These are phyloP conservation scores for Coemansia sp. DNA, from an alignment of 192 early-diverging fungal species.

Conservation along the genomic window DNA sequence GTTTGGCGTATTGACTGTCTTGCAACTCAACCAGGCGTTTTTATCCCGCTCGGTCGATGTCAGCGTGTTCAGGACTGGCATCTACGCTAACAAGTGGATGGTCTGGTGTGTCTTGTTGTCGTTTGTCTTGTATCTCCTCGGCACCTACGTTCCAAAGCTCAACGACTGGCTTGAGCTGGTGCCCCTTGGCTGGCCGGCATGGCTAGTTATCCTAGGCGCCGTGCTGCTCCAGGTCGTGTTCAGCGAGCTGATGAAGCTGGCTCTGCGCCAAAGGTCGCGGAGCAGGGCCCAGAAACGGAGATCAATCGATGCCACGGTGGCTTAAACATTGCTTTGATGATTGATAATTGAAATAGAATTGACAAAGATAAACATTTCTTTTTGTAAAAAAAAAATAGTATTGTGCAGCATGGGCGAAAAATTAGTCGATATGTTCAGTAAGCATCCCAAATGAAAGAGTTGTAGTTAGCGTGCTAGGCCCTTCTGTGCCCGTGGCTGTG, in stretches of 20 bases:
- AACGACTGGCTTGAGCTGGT: conserved; percentile 61
- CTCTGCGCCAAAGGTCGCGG: conserved; percentile 44
- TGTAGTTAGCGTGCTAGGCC: conserved; percentile 22
- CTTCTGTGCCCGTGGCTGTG: conserved; percentile 46
- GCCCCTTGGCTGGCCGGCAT: conserved; percentile 61
- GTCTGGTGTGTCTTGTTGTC: conserved; percentile 74
- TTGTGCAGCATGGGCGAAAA: not conserved
- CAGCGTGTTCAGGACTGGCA: conserved; percentile 75
- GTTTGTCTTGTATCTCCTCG: conserved; percentile 71
- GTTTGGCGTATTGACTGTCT: conserved; percentile 79
- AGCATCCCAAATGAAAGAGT: not conserved
- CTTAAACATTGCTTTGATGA: not conserved
- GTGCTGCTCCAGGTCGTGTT: conserved; percentile 59
- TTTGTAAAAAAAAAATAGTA: not conserved
- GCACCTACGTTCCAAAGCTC: conserved; percentile 77
- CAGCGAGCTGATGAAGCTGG: conserved; percentile 65
- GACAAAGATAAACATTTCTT: not conserved
- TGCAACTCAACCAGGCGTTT: conserved; percentile 91
- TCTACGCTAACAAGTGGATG: conserved; percentile 82
- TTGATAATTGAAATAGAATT: not conserved
- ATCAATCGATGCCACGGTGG: not conserved
- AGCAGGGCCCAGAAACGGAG: not conserved
- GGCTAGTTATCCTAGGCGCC: conserved; percentile 66
- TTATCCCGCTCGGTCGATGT: conserved; percentile 72
- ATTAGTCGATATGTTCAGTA: conserved; percentile 7